Base-by-base conservation (phyloP, 192 early-diverging fungal species). In the Coemansia sp. region DNA sequence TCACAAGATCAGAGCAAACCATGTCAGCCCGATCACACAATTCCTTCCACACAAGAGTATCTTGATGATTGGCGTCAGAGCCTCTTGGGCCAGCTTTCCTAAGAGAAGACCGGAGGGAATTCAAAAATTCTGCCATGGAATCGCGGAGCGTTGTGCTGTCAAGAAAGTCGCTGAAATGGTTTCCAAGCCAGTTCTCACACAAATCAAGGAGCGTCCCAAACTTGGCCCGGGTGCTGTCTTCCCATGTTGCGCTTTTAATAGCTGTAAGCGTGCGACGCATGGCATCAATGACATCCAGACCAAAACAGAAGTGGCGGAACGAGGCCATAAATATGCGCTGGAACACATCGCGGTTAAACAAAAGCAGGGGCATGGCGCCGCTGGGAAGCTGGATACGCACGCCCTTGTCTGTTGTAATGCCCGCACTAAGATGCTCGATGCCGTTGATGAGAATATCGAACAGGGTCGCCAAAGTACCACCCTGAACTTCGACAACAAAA, bases 381-480 rank as follows among this genome's bases (percentile, higher is more conserved):
- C 63, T 71, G 0, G 70, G 71, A n/a, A 81, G 45, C 62, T 70
- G 70, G 16, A 83, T 48, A 6, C 52, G 66, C 50, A 62, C 56
- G 41, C 84, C 88, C 48, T 86, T 81, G 16, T 88, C 85, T 53
- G 71, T 76, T 26, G 76, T 67, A 19, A 86, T 70, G 9, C 68
- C 62, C 9, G 69, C 52, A 32, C 71, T 72, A 50, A 69, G 69
- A 15, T 81, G 78, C 53, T 75, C 84, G 1, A 90, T 76, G 0
- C 89, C 91, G 63, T 87, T 79, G 16, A 89, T 75, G 7, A 88
- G 73, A 13, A 89, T 67, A 18, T 90, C 85, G 48, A 92, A 68
- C 41, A 92, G 61, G 9, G 70, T 54, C 13, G 83, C 73, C 21
- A 90, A 56, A 9, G 86, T 87, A 6, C 89, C 90, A 26, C 87